phyloP scores from a whole-genome alignment of 164 flowering plant genomes.

The Vitis labrusca region DNA sequence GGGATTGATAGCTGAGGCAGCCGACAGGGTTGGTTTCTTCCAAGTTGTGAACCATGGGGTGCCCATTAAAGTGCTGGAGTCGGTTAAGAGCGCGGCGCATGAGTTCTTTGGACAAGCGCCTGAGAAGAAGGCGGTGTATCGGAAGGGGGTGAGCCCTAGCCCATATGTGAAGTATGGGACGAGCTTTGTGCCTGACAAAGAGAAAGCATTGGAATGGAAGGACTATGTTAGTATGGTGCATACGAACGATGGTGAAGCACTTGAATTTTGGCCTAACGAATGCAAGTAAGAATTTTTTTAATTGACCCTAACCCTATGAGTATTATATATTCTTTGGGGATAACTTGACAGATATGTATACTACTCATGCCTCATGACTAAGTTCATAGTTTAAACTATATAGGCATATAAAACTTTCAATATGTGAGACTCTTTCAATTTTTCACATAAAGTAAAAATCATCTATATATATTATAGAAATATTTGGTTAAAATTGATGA shows the following conservation, averaged over 20 bases:
- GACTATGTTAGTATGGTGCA: slow-evolving; percentile 39
- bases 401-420: no score
- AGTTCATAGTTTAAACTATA: no score
- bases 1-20: slow-evolving; percentile 22
- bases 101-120: slow-evolving; percentile 24
- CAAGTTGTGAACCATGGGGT: slow-evolving; percentile 50
- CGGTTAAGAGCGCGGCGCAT: slow-evolving; percentile 31
- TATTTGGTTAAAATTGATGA: no score
- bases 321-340: no score
- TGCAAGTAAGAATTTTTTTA: slow-evolving; percentile 33
- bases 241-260: slow-evolving; percentile 39
- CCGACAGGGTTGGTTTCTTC: slow-evolving; percentile 44
- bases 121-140: slow-evolving; percentile 23
- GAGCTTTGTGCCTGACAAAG: slow-evolving; percentile 48
- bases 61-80: slow-evolving; percentile 33
- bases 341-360: no score
- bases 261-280: slow-evolving; percentile 33
- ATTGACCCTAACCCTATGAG: neutral
- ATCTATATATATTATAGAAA: no score
- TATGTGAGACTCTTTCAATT: no score
- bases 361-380: no score
- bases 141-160: slow-evolving; percentile 29
- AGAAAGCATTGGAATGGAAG: slow-evolving; percentile 51
- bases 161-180: slow-evolving; percentile 40
- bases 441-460: no score